phyloP scores from a whole-genome alignment of 139 green algal genomes.

The Coelastrella sp. region DNA sequence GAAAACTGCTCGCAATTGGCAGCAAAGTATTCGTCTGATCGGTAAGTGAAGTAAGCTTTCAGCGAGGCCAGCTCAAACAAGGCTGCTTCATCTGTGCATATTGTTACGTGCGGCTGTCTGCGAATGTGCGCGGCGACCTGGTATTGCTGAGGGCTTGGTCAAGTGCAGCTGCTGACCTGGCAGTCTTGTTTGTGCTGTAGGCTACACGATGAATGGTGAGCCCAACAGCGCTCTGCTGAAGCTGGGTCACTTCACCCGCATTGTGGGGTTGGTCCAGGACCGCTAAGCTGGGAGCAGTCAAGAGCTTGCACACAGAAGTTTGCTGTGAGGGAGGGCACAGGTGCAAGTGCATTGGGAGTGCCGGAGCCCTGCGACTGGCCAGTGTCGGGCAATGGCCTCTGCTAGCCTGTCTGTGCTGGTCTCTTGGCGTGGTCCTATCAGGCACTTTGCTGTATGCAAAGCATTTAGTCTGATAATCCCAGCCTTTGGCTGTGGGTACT shows the following conservation, averaged over 20 bases:
- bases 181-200: background rate
- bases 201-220: constrained; percentile 44
- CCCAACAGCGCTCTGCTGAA: constrained; percentile 39
- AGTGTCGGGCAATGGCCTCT: too few relatives aligned
- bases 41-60: background rate
- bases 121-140: background rate
- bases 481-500: too few relatives aligned
- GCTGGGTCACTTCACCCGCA: constrained; percentile 48
- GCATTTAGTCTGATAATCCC: too few relatives aligned
- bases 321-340: too few relatives aligned
- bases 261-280: constrained; percentile 39
- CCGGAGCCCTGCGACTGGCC: too few relatives aligned
- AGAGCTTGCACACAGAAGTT: background rate
- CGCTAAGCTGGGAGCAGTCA: background rate
- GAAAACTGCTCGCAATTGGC: constrained; percentile 46
- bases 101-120: background rate
- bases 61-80: background rate
- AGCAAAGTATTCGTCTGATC: constrained; percentile 42
- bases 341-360: too few relatives aligned
- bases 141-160: background rate
- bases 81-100: background rate
- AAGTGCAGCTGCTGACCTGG: background rate
- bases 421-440: too few relatives aligned
- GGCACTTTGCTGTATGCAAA: too few relatives aligned
- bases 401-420: too few relatives aligned